phyloP scores from a whole-genome alignment of 2,329 filamentous ascomycete genomes.

The Lachnellula hyalina region DNA sequence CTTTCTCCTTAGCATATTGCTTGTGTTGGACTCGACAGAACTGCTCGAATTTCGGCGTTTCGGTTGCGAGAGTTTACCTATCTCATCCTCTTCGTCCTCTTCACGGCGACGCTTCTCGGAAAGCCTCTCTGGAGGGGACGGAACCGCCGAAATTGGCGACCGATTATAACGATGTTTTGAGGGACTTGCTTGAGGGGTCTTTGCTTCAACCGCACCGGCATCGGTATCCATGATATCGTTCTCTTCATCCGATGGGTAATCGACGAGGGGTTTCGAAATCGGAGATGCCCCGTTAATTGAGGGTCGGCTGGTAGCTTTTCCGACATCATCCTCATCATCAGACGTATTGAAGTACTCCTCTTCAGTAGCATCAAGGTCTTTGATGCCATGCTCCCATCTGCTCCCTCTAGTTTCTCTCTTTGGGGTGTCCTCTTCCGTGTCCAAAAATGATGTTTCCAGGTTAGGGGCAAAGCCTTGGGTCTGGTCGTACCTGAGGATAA shows the following conservation, averaged over 20 bases:
- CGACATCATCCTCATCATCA: conserved; percentile 75
- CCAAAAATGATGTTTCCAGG: conserved; percentile 64
- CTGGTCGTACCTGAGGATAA: conserved; percentile 75
- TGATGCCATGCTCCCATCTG: conserved; percentile 61
- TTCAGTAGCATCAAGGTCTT: conserved; percentile 78
- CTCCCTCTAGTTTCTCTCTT: conserved; percentile 48
- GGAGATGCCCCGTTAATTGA: conserved; percentile 59
- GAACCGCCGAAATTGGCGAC: conserved; percentile 28
- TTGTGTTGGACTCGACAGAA: conserved; percentile 24
- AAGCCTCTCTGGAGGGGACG: conserved; percentile 64
- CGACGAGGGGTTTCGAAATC: conserved; percentile 69
- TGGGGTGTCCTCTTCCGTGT: conserved; percentile 57
- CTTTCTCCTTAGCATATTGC: conserved; percentile 36
- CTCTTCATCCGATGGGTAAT: conserved; percentile 93
- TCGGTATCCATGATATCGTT: conserved; percentile 57
- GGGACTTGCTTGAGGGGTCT: conserved; percentile 20
- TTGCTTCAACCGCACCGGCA: conserved; percentile 18
- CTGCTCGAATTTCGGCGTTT: conserved; percentile 55
- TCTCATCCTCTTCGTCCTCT: conserved; percentile 87
- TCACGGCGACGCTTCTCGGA: conserved; percentile 87
- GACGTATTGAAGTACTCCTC: conserved; percentile 93
- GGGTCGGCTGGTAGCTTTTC: conserved; percentile 32
- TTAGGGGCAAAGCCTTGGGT: conserved; percentile 62
- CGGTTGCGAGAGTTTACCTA: conserved; percentile 69
- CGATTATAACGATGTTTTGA: conserved; percentile 18